Conservation (phyloP, 192 early-diverging fungal species). For the Neocallimastix lanati region DNA sequence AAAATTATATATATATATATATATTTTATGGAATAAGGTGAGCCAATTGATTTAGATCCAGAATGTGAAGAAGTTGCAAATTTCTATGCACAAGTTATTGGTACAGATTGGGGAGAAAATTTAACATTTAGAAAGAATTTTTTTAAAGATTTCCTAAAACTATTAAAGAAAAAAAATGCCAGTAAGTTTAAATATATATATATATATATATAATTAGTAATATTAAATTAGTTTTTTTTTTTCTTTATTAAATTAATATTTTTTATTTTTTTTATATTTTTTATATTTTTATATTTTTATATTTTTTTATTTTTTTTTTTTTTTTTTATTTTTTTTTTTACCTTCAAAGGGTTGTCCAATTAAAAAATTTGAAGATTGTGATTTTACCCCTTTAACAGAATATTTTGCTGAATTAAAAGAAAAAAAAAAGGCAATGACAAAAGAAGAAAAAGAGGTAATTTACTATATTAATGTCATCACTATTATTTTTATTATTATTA, state of each 20-base stretch:
- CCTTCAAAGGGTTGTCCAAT: conserved; percentile 38
- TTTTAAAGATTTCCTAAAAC: conserved; percentile 63
- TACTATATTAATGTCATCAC: no score
- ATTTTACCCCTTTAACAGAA: conserved; percentile 71
- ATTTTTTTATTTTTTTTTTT: no score
- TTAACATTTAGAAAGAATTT: conserved; percentile 78
- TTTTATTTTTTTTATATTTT: no score
- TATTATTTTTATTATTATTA: no score
- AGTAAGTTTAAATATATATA: conserved; percentile 1
- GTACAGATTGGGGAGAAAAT: conserved; percentile 68
- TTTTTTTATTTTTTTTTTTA: no score
- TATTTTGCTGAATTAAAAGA: conserved; percentile 59
- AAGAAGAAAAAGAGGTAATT: conserved; percentile 63
- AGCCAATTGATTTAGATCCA: conserved; percentile 35
- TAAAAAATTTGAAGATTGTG: conserved; percentile 60
- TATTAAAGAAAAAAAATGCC: conserved; percentile 48
- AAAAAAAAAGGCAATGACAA: conserved; percentile 63
- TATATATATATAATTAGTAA: background rate
- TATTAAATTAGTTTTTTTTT: conserved; percentile 1
- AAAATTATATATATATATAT: background rate
- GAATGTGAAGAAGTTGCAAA: conserved; percentile 85
- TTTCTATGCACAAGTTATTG: conserved; percentile 77
- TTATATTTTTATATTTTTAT: no score
- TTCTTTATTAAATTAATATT: no score
- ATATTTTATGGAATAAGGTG: conserved; percentile 9